Evolutionary conservation across 257 asterid species (phyloP), one percentile per base, ranked within the genome.

Genomic region (Avicennia marina): DNA sequence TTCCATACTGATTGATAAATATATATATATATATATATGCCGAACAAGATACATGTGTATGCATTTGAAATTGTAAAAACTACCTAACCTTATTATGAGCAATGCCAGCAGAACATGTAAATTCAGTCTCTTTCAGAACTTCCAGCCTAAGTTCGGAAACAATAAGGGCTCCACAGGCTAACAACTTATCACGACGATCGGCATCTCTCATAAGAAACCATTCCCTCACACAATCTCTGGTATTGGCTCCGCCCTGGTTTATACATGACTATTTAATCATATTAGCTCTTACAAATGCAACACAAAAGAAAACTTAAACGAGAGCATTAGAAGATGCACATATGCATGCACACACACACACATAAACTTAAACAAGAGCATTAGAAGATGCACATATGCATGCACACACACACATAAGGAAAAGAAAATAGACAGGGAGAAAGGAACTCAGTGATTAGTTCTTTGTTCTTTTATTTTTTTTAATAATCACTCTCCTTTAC

Each of bases 81-180:
- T 38, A 56, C 43, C 67, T 52, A 34, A 83, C 98, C 94, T 91
- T 91, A 77, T 91, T 91, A 69, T 91, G 98, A 64, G 96, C 98
- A 43, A 91, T 70, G 62, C 98, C 98, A 44, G 96, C 96, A 39
- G 98, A 91, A 75, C 98, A 91, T 51, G 90, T 81, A 65, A 87
- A 91, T 72, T 78, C 89, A 38, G 98, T 78, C 84, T 83, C 90
- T 70, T 75, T 77, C 72, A 83, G 58, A 43, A 91, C 98, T 70
- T 79, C 86, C 61, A 83, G 71, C 72, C 98, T 72, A 58, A 88
- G 95, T 54, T 88, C 93, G 52, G 96, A 85, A 75, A 85, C 96
- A 65, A 91, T 74, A 69, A 80, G 60, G 41, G 96, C 95, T 45
- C 98, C 98, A 75, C 98, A 83, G 26, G 94, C 96, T 72, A 91